Conservation (phyloP, 768 basidiomycete species). For the Pleurotus platypus region DNA sequence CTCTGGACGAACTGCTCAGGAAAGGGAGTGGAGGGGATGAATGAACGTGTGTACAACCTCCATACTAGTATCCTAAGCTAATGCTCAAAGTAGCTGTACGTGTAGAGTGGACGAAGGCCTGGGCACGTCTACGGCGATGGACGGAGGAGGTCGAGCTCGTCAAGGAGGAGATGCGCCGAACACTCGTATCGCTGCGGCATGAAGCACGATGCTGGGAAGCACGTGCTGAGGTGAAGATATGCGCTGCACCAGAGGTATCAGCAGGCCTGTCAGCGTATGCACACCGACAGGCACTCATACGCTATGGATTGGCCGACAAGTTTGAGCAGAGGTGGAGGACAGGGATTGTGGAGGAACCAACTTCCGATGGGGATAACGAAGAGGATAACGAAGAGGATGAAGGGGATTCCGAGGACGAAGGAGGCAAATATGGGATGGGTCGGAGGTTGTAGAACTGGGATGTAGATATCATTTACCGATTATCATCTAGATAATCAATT, state of each 20-base stretch:
- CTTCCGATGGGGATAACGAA: background rate
- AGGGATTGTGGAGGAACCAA: background rate
- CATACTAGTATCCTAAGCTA: background rate
- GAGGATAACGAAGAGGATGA: background rate
- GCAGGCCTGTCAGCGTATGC: background rate
- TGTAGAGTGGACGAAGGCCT: slow-evolving; percentile 14
- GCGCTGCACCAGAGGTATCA: background rate
- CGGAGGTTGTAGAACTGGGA: background rate
- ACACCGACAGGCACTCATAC: background rate
- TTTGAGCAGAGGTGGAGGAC: background rate
- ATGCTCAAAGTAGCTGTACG: slow-evolving; percentile 3
- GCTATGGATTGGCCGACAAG: background rate
- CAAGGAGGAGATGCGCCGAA: slow-evolving; percentile 10
- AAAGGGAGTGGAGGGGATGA: background rate
- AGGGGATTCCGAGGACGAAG: background rate
- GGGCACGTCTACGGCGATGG: slow-evolving; percentile 10
- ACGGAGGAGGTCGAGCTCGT: slow-evolving; percentile 12
- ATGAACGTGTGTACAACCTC: background rate
- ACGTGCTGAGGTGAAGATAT: background rate
- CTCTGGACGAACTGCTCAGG: background rate
- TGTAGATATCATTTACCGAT: background rate
- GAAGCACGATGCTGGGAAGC: background rate
- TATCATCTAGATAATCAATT: no score
- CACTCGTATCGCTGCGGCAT: slow-evolving; percentile 5
- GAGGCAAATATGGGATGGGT: background rate